These are phyloP conservation scores for Salinomyces thailandicus DNA, from an alignment of 2,329 filamentous ascomycete genomes.

Conservation along the genomic window DNA sequence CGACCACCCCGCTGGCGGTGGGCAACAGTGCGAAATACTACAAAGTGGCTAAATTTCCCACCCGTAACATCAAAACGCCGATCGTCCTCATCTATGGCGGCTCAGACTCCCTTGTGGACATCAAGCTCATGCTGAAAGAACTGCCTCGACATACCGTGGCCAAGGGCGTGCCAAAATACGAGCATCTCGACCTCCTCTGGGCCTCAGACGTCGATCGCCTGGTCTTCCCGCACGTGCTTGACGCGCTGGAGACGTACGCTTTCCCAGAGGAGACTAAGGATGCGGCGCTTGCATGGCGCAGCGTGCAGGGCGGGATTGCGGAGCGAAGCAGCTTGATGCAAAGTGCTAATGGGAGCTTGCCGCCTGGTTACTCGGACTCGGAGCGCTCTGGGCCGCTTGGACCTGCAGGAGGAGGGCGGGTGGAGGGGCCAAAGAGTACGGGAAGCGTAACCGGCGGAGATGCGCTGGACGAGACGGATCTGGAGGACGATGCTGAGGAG, in stretches of 20 bases:
- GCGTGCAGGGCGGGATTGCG: background rate
- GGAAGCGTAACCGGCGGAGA: too few species aligned
- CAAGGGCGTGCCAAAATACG: conserved; percentile 81
- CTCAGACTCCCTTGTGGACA: conserved; percentile 87
- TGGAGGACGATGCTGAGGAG: background rate
- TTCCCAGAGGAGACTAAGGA: background rate
- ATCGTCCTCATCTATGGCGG: conserved; percentile 90
- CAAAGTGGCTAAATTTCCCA: conserved; percentile 92
- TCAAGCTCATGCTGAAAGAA: conserved; percentile 82
- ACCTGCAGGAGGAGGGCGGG: background rate
- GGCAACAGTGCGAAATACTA: conserved; percentile 72
- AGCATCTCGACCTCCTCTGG: conserved; percentile 96
- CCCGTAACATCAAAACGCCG: conserved; percentile 91
- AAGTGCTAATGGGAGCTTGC: too few species aligned
- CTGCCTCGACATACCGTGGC: conserved; percentile 75
- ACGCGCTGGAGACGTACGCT: conserved; percentile 64
- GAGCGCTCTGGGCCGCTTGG: background rate
- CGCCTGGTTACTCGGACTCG: background rate
- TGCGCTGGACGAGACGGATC: background rate
- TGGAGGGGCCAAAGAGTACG: too few species aligned
- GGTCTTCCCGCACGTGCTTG: conserved; percentile 85
- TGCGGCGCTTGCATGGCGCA: background rate
- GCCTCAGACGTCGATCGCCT: conserved; percentile 70
- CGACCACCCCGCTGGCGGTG: conserved; percentile 64
- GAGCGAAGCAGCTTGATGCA: background rate